Evolutionary conservation across 108 stramenopile genomes (phyloP).

Genomic region (Tribonema minus): DNA sequence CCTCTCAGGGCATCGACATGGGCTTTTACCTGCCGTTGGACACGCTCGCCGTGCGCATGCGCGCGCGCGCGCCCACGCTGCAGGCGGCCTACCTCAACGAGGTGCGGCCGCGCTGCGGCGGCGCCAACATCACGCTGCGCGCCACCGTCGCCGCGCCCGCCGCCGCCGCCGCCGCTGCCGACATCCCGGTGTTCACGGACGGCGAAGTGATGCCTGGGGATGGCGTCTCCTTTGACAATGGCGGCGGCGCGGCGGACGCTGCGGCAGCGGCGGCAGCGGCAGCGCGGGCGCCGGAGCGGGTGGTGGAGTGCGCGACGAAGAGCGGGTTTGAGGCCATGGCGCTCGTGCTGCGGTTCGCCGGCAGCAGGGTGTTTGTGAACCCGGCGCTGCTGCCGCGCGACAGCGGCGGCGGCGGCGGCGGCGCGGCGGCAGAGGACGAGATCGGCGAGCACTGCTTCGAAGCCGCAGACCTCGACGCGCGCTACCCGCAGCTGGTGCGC

Average conservation of each 20-base stretch:
- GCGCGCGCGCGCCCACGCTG: slow-evolving; percentile 4
- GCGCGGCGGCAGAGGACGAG: not conserved
- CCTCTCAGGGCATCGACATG: slow-evolving; percentile 39
- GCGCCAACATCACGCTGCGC: slow-evolving; percentile 7
- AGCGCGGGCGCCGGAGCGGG: not conserved
- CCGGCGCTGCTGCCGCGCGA: slow-evolving; percentile 8
- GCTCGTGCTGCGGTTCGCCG: slow-evolving; percentile 26
- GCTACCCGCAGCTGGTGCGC: slow-evolving; percentile 13
- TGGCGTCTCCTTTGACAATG: not conserved
- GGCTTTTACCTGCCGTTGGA: slow-evolving; percentile 18
- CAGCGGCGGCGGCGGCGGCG: not conserved
- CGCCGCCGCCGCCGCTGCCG: not conserved
- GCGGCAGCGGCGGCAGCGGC: slow-evolving; percentile 1
- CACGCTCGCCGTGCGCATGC: slow-evolving; percentile 14
- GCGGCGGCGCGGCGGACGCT: not conserved
- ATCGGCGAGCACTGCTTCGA: slow-evolving; percentile 11
- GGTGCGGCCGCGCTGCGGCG: slow-evolving; percentile 9
- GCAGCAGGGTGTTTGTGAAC: not conserved
- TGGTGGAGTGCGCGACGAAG: not conserved
- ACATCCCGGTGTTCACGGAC: not conserved
- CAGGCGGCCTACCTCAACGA: slow-evolving; percentile 4
- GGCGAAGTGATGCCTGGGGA: slow-evolving; percentile 1
- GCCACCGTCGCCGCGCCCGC: not conserved
- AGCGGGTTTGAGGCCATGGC: slow-evolving; percentile 29
- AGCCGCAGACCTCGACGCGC: slow-evolving; percentile 1